phyloP scores from a whole-genome alignment of 2,329 filamentous ascomycete genomes.

The Phoma sp. region DNA sequence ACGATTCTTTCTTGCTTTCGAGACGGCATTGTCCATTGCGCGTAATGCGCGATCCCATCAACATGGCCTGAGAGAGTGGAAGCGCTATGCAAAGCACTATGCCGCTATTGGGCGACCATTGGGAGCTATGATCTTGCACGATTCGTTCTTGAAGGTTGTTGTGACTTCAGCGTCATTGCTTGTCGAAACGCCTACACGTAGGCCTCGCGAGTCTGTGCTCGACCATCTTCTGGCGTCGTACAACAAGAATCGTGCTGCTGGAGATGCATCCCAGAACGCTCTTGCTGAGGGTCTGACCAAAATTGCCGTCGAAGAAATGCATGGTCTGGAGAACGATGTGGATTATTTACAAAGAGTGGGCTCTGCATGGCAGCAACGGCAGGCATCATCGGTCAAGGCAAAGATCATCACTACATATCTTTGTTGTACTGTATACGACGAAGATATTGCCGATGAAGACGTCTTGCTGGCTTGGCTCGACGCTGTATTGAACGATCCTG shows the following conservation, averaged over 20 bases:
- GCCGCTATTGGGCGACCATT: constrained; percentile 78
- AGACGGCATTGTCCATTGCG: constrained; percentile 88
- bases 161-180: constrained; percentile 78
- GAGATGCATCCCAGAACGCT: constrained; percentile 35
- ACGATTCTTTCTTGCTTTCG: constrained; percentile 81
- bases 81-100: constrained; percentile 82
- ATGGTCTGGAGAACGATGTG: constrained; percentile 82
- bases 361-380: constrained; percentile 82
- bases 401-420: constrained; percentile 81
- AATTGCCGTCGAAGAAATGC: constrained; percentile 82
- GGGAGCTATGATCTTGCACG: constrained; percentile 88
- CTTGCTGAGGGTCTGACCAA: constrained; percentile 66
- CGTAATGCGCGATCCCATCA: constrained; percentile 76
- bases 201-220: constrained; percentile 70
- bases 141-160: constrained; percentile 85
- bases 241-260: constrained; percentile 21
- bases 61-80: constrained; percentile 80
- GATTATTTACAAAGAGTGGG: constrained; percentile 84
- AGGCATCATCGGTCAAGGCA: constrained; percentile 86
- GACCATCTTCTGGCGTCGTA: constrained; percentile 63
- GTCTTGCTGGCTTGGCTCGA: constrained; percentile 85
- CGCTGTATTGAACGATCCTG: constrained; percentile 75
- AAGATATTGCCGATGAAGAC: constrained; percentile 80
- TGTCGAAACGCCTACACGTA: constrained; percentile 63
- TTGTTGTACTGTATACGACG: constrained; percentile 82